A percentile compares a stretch with the other conserved stretches of the same genome.
Evolutionary conservation across 495 filamentous ascomycete genomes (phyloP).

Genomic region (Glutinoglossum americanum): DNA sequence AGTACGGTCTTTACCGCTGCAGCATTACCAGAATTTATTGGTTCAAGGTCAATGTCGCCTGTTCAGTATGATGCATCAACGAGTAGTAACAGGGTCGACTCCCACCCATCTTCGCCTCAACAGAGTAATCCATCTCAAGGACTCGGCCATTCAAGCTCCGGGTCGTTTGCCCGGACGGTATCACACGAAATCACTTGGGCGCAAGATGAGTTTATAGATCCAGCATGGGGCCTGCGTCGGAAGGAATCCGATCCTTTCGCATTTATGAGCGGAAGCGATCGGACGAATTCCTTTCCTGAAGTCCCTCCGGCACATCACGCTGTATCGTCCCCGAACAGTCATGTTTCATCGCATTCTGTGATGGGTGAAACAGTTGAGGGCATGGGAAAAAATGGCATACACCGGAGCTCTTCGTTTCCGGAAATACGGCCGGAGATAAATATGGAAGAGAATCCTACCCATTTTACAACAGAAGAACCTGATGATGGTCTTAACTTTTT

Average conservation of each 20-base stretch:
- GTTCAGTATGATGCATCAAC: no score
- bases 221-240: constrained; percentile 6
- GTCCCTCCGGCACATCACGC: constrained; percentile 21
- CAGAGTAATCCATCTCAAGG: neutral
- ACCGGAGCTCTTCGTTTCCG: constrained; percentile 8
- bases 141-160: neutral
- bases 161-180: constrained; percentile 3
- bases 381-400: constrained; percentile 16
- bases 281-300: constrained; percentile 41
- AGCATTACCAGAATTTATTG: neutral
- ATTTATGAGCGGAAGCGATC: constrained; percentile 27
- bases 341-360: constrained; percentile 19
- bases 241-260: constrained; percentile 32
- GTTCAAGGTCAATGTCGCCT: neutral
- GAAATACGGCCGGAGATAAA: constrained; percentile 5
- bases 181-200: constrained; percentile 3
- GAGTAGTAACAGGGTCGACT: neutral
- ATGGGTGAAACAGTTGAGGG: constrained; percentile 23
- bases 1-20: neutral
- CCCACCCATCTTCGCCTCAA: neutral
- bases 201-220: neutral
- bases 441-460: neutral
- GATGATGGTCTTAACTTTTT: neutral
- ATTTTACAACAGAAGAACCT: constrained; percentile 2
- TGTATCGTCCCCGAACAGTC: constrained; percentile 5